These are phyloP conservation scores for Parasarocladium wereldwijsianum DNA, from an alignment of 2,329 filamentous ascomycete species.

Conservation along the genomic window DNA sequence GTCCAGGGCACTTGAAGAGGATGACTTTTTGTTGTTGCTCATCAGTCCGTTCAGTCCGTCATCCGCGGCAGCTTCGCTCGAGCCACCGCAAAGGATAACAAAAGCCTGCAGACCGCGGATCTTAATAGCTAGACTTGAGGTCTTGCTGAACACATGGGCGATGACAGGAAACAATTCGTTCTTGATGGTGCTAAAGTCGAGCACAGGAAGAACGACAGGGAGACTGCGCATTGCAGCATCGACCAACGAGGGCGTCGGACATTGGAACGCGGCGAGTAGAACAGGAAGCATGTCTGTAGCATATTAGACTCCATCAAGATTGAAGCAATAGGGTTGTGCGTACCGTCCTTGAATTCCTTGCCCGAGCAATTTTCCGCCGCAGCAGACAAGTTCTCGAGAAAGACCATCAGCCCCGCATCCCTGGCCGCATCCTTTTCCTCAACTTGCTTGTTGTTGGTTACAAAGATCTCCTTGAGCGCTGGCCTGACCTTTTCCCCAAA, in stretches of 20 bases:
- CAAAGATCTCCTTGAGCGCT: conserved; percentile 68
- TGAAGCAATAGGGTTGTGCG: conserved; percentile 17
- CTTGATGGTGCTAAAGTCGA: conserved; percentile 95
- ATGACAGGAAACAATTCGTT: conserved; percentile 92
- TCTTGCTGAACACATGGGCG: conserved; percentile 79
- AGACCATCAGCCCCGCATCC: conserved; percentile 81
- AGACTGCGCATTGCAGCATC: conserved; percentile 72
- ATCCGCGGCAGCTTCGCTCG: conserved; percentile 30
- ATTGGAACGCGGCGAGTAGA: conserved; percentile 70
- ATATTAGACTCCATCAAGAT: neutral
- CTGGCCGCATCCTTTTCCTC: conserved; percentile 68
- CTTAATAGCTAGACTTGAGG: conserved; percentile 88
- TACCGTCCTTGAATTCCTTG: conserved; percentile 88
- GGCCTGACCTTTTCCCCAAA: conserved; percentile 84
- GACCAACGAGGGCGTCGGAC: conserved; percentile 74
- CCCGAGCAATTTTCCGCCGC: conserved; percentile 72
- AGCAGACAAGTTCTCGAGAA: conserved; percentile 67
- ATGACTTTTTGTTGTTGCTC: conserved; percentile 41
- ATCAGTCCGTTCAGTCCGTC: conserved; percentile 66
- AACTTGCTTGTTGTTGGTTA: conserved; percentile 42
- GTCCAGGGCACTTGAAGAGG: conserved; percentile 68
- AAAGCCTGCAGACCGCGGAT: conserved; percentile 85
- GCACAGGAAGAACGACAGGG: conserved; percentile 65
- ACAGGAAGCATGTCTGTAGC: conserved; percentile 70
- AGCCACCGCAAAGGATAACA: conserved; percentile 74